phyloP scores from a whole-genome alignment of 1,284 basidiomycete species.

The Trametes polyzona region DNA sequence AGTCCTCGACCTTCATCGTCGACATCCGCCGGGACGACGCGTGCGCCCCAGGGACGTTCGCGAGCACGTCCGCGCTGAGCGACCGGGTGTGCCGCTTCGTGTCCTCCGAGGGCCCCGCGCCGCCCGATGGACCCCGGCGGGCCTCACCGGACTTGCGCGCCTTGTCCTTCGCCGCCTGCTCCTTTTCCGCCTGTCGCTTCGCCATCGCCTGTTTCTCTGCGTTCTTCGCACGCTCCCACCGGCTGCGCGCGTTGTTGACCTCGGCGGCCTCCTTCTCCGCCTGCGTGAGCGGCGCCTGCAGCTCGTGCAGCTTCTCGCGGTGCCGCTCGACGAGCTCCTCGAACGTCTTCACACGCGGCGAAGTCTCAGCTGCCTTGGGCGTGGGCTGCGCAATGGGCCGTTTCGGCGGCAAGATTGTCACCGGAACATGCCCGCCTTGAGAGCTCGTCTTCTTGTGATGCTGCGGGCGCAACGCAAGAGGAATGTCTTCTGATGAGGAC shows the following conservation, averaged over 20 bases:
- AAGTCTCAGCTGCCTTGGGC: slow-evolving; percentile 41
- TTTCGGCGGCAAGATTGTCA: slow-evolving; percentile 70
- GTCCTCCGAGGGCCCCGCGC: slow-evolving; percentile 32
- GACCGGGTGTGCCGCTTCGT: slow-evolving; percentile 50
- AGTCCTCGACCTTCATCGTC: slow-evolving; percentile 80
- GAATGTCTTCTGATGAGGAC: slow-evolving; percentile 30
- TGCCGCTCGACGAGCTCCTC: slow-evolving; percentile 84
- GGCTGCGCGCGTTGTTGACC: slow-evolving; percentile 65
- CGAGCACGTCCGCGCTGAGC: slow-evolving; percentile 64
- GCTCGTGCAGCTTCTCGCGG: slow-evolving; percentile 73
- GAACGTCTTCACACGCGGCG: slow-evolving; percentile 66
- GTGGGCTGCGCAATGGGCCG: slow-evolving; percentile 40
- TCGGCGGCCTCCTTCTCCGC: slow-evolving; percentile 74
- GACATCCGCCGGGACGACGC: slow-evolving; percentile 65
- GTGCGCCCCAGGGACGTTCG: slow-evolving; percentile 40
- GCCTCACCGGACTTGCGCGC: slow-evolving; percentile 50
- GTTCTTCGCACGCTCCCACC: slow-evolving; percentile 77
- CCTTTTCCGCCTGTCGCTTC: slow-evolving; percentile 70
- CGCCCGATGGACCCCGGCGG: slow-evolving; percentile 2
- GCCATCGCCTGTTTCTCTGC: slow-evolving; percentile 71
- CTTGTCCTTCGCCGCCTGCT: slow-evolving; percentile 48
- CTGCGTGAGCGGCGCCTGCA: slow-evolving; percentile 76
- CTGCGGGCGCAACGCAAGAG: slow-evolving; percentile 31
- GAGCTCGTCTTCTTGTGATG: slow-evolving; percentile 41
- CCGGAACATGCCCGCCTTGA: slow-evolving; percentile 50